phyloP scores from a whole-genome alignment of 306 rosid genomes.

The Vigna angularis region DNA sequence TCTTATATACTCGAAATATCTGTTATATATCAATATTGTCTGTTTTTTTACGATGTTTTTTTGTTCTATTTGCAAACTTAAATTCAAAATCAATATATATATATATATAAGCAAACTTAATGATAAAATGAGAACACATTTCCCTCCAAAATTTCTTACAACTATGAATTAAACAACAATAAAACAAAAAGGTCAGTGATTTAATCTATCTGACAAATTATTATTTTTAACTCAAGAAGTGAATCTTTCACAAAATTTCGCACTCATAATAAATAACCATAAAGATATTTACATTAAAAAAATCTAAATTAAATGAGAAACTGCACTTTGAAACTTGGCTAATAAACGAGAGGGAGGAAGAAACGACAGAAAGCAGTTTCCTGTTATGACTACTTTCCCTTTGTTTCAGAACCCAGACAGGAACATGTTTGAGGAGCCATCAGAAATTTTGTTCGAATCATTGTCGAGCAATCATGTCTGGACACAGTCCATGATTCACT shows the following conservation, averaged over 20 bases:
- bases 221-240: not conserved
- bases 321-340: not conserved
- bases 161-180: not conserved
- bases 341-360: not conserved
- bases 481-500: constrained; percentile 30
- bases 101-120: too few relatives aligned
- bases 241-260: not conserved
- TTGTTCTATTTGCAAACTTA: too few relatives aligned
- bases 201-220: not conserved
- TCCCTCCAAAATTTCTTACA: not conserved
- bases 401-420: not conserved
- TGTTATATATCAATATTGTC: too few relatives aligned
- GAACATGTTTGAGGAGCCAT: constrained; percentile 5
- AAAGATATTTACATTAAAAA: not conserved
- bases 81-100: too few relatives aligned
- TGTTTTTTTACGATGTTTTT: too few relatives aligned
- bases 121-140: not conserved
- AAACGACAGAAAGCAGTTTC: not conserved
- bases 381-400: not conserved
- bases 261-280: not conserved
- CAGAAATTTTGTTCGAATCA: constrained; percentile 6
- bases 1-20: too few relatives aligned
- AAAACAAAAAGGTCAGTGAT: not conserved
- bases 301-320: not conserved
- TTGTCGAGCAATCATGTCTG: not conserved